Evolutionary conservation across 75 land plant species (phyloP).

Genomic region (Cunninghamia lanceolata): DNA sequence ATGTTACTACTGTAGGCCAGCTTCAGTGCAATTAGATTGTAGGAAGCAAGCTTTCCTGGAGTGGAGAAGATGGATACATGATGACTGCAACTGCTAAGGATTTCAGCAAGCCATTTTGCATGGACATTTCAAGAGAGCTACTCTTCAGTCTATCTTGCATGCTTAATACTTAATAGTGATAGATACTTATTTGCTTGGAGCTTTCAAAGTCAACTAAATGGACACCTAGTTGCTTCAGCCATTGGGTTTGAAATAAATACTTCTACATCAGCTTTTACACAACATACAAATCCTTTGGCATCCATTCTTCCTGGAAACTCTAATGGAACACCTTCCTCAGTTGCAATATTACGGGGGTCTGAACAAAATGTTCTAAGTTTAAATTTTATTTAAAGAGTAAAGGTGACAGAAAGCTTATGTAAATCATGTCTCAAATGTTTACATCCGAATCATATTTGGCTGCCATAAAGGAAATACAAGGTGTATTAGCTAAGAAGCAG

Average conservation of each 20-base stretch:
- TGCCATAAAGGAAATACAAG: neutral
- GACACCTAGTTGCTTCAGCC: no score
- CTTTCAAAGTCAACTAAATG: no score
- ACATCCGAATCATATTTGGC: neutral
- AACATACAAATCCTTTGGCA: no score
- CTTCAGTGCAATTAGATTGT: slow-evolving; percentile 2
- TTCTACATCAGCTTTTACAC: no score
- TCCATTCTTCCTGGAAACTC: neutral
- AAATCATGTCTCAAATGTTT: slow-evolving; percentile 1
- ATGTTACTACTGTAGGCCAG: slow-evolving; percentile 6
- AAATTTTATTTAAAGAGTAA: slow-evolving; percentile 3
- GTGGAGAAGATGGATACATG: no score
- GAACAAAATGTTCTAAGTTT: neutral
- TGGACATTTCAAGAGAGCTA: no score
- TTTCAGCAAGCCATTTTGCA: no score
- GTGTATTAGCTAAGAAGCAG: neutral
- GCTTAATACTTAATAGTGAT: no score
- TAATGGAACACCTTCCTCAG: neutral
- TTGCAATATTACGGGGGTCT: slow-evolving; percentile 6
- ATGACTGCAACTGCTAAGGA: no score
- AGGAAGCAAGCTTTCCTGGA: neutral
- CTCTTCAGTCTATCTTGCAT: no score
- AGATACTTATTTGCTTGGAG: no score
- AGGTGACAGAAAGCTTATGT: neutral
- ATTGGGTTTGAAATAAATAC: no score